Evolutionary conservation across 192 early-diverging fungal genomes (phyloP).

Genomic region (Jimgerdemannia lactiflua): DNA sequence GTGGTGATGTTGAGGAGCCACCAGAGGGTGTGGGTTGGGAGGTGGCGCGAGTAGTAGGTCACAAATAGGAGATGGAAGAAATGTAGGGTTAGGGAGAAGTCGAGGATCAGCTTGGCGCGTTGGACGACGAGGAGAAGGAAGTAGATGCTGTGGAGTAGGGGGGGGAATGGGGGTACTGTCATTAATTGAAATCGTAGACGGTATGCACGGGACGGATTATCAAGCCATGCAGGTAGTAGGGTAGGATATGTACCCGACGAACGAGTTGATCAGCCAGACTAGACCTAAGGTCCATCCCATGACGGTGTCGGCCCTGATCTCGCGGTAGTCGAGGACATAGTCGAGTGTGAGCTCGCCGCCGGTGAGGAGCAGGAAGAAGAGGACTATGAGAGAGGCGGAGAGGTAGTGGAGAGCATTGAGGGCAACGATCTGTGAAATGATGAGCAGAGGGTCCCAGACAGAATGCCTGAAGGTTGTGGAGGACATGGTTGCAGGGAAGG

Average conservation of each 20-base stretch:
- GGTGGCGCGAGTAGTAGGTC: constrained; percentile 46
- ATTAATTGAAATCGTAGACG: no score
- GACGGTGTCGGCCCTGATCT: constrained; percentile 56
- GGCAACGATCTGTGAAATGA: constrained; percentile 46
- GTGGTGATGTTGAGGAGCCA: constrained; percentile 58
- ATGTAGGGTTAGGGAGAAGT: constrained; percentile 75
- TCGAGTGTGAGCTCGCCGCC: constrained; percentile 64
- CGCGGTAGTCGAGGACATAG: constrained; percentile 60
- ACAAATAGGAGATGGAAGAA: constrained; percentile 61
- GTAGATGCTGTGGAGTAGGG: constrained; percentile 14
- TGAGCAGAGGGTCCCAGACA: constrained; percentile 49
- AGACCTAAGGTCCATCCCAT: constrained; percentile 68
- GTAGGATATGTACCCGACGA: constrained; percentile 56
- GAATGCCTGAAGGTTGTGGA: constrained; percentile 35
- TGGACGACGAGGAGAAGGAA: constrained; percentile 58
- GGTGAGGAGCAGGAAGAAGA: constrained; percentile 51
- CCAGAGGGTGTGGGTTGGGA: constrained; percentile 69
- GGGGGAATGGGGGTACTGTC: background rate
- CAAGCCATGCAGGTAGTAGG: no score
- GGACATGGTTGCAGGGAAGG: background rate
- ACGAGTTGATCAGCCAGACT: constrained; percentile 63
- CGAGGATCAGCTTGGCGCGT: constrained; percentile 70
- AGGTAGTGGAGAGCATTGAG: constrained; percentile 62
- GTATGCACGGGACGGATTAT: no score
- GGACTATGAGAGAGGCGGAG: constrained; percentile 44